Evolutionary conservation across 805 yeast genomes (phyloP).

Genomic region (Metschnikowia vanudenii): DNA sequence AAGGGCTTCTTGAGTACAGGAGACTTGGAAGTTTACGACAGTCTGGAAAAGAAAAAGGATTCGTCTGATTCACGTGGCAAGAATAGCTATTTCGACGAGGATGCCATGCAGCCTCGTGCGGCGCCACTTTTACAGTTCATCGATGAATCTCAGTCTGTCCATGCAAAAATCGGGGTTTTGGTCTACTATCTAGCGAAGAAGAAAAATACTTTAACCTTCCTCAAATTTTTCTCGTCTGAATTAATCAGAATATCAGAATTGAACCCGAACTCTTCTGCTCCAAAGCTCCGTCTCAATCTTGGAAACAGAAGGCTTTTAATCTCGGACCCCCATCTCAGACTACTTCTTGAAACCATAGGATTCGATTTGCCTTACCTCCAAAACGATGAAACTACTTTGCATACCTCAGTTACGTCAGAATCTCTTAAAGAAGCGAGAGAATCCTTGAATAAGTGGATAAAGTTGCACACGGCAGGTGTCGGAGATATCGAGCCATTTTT

Average conservation of each 20-base stretch:
- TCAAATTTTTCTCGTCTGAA: slow-evolving; percentile 45
- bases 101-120: slow-evolving; percentile 26
- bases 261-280: neutral
- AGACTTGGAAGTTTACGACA: slow-evolving; percentile 34
- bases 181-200: slow-evolving; percentile 48
- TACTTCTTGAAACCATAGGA: slow-evolving; percentile 47
- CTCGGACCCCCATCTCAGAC: slow-evolving; percentile 48
- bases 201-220: slow-evolving; percentile 29
- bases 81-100: slow-evolving; percentile 17
- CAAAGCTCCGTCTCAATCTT: slow-evolving; percentile 15
- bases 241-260: slow-evolving; percentile 30
- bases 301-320: slow-evolving; percentile 32
- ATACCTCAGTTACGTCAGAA: slow-evolving; percentile 27
- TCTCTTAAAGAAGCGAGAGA: slow-evolving; percentile 34
- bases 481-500: slow-evolving; percentile 23
- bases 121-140: slow-evolving; percentile 39
- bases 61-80: slow-evolving; percentile 1
- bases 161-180: slow-evolving; percentile 50
- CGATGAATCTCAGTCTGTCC: slow-evolving; percentile 31
- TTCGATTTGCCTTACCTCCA: slow-evolving; percentile 42
- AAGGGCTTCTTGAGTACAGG: slow-evolving; percentile 61
- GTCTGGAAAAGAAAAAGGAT: neutral
- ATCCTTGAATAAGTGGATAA: slow-evolving; percentile 43
- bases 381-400: slow-evolving; percentile 42
- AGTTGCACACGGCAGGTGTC: slow-evolving; percentile 15